These are phyloP conservation scores for Lagerstroemia speciosa DNA, from an alignment of 345 rosid genomes.

Conservation along the genomic window DNA sequence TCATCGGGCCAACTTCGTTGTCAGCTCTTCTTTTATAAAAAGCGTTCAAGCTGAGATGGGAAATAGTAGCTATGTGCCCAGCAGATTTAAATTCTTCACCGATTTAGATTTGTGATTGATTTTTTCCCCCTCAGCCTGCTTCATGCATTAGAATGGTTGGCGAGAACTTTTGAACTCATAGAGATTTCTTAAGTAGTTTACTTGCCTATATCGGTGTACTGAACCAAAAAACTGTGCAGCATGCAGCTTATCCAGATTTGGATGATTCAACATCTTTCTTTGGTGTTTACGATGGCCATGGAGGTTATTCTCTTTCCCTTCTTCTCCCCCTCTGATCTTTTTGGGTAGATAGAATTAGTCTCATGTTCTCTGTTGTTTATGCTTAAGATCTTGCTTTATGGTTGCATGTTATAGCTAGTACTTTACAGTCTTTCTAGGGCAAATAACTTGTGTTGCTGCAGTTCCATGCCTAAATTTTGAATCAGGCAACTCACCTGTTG, in stretches of 20 bases:
- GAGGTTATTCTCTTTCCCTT: constrained; percentile 41
- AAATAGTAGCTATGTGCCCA: not conserved
- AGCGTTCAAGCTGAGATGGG: not conserved
- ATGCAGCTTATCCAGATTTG: constrained; percentile 74
- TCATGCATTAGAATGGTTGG: not conserved
- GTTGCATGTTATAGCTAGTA: not conserved
- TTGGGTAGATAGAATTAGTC: not conserved
- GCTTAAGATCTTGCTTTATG: not conserved
- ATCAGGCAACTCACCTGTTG: too few species aligned
- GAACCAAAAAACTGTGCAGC: constrained; percentile 31
- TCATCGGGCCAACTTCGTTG: not conserved
- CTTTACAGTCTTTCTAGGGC: not conserved
- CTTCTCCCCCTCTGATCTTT: not conserved
- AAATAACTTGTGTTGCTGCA: not conserved
- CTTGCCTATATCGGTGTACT: not conserved
- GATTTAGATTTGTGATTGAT: not conserved
- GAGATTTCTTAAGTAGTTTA: not conserved
- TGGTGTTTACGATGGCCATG: constrained; percentile 98
- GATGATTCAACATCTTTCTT: constrained; percentile 83
- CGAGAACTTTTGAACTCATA: not conserved
- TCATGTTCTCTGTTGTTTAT: not conserved
- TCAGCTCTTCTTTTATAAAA: not conserved
- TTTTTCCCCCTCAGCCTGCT: not conserved
- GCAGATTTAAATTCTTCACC: not conserved
- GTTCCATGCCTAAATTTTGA: not conserved